Evolutionary conservation across 192 early-diverging fungal species (phyloP).

Genomic region (Rhizoclosmatium sp.): DNA sequence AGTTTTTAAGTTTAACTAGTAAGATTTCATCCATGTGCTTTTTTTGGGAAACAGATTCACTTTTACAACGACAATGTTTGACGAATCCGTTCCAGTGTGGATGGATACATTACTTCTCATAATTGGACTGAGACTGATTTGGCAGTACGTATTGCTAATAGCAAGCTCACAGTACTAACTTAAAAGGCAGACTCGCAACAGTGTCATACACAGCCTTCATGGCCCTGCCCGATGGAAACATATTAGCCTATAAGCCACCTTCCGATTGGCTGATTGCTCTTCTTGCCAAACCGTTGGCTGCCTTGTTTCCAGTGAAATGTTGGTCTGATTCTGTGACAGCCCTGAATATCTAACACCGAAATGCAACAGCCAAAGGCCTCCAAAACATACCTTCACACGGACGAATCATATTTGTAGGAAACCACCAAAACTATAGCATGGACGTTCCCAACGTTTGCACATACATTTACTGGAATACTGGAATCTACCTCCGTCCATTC

Average conservation of each 20-base stretch:
- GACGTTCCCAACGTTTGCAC: constrained; percentile 38
- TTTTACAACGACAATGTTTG: too few species aligned
- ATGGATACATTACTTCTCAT: too few species aligned
- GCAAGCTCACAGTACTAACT: too few species aligned
- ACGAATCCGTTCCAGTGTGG: too few species aligned
- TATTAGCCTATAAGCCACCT: neutral
- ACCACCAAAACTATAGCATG: constrained; percentile 34
- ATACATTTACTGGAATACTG: constrained; percentile 9
- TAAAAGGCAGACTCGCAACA: neutral
- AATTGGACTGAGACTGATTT: too few species aligned
- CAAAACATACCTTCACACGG: neutral
- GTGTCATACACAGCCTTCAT: neutral
- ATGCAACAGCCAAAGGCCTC: neutral
- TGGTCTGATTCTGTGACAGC: neutral
- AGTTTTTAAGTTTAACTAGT: too few species aligned
- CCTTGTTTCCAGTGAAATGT: neutral
- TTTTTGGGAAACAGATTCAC: too few species aligned
- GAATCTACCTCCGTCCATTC: constrained; percentile 34
- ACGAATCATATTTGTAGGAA: constrained; percentile 39
- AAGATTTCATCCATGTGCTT: too few species aligned
- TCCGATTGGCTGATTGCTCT: neutral
- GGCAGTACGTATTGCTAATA: too few species aligned
- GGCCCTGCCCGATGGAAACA: neutral
- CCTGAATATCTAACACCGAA: too few species aligned
- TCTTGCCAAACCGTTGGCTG: neutral